phyloP scores from a whole-genome alignment of 768 basidiomycete genomes.

The Clathrus columnatus region DNA sequence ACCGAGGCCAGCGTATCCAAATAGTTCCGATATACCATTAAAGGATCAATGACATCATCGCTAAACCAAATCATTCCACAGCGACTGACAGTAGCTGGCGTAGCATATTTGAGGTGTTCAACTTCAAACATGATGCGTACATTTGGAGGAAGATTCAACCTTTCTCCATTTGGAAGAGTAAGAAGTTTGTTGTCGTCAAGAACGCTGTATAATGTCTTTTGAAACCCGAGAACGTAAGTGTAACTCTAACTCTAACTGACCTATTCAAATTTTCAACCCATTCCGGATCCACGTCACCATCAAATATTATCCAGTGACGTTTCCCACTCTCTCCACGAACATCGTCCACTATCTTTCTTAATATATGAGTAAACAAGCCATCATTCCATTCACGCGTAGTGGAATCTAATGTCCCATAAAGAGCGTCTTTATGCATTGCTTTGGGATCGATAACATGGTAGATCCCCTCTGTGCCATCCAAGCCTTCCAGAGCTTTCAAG shows the following conservation, averaged over 20 bases:
- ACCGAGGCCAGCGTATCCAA: slow-evolving; percentile 65
- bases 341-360: slow-evolving; percentile 97
- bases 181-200: slow-evolving; percentile 97
- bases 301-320: slow-evolving; percentile 98
- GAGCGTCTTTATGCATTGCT: slow-evolving; percentile 96
- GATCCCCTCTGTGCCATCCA: slow-evolving; percentile 89
- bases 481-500: slow-evolving; percentile 77
- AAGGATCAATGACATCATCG: slow-evolving; percentile 85
- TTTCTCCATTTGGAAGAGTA: slow-evolving; percentile 95
- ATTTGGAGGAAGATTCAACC: slow-evolving; percentile 91
- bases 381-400: slow-evolving; percentile 99
- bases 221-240: not conserved
- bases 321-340: slow-evolving; percentile 95
- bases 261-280: slow-evolving; percentile 99
- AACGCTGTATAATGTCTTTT: slow-evolving; percentile 48
- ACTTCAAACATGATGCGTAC: slow-evolving; percentile 99
- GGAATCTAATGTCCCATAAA: slow-evolving; percentile 93
- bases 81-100: slow-evolving; percentile 96
- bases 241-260: slow-evolving; percentile 32
- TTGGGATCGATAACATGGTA: slow-evolving; percentile 98
- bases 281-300: slow-evolving; percentile 98
- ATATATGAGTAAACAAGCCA: slow-evolving; percentile 93
- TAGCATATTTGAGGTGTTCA: slow-evolving; percentile 94
- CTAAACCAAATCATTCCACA: slow-evolving; percentile 99
- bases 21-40: slow-evolving; percentile 89